These are phyloP conservation scores for Prorocentrum cordatum DNA, from an alignment of 169 alveolate species.

Conservation along the genomic window DNA sequence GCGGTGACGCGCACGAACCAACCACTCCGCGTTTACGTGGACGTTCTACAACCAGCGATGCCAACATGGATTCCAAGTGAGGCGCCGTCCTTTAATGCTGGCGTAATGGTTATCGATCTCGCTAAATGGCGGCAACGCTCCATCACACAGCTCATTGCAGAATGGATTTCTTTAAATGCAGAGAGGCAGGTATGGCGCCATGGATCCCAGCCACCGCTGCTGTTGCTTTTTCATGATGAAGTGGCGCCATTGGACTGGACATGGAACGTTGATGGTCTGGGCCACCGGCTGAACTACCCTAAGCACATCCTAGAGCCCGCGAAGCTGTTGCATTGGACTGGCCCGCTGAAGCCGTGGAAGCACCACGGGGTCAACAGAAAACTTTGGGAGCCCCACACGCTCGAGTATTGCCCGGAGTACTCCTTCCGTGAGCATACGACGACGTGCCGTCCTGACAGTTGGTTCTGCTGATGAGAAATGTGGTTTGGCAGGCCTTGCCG, in stretches of 20 bases:
- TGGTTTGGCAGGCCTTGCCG: too few species aligned
- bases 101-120: conserved; percentile 46
- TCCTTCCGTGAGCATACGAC: conserved; percentile 50
- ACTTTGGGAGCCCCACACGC: conserved; percentile 54
- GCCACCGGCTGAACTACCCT: conserved; percentile 62
- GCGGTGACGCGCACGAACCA: conserved; percentile 47
- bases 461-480: conserved; percentile 68
- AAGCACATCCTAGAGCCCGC: not conserved
- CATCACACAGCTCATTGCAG: conserved; percentile 1
- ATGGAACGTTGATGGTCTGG: conserved; percentile 53
- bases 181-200: conserved; percentile 37
- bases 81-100: conserved; percentile 63
- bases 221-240: conserved; percentile 59
- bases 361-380: conserved; percentile 46
- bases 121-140: not conserved
- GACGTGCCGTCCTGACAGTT: conserved; percentile 51
- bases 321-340: conserved; percentile 32
- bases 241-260: conserved; percentile 37
- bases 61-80: conserved; percentile 53
- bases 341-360: conserved; percentile 48
- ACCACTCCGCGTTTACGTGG: conserved; percentile 26
- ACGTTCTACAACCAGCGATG: conserved; percentile 40
- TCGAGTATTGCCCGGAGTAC: conserved; percentile 28
- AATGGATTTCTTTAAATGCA: conserved; percentile 40
- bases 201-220: conserved; percentile 52